Conservation (phyloP, 1,139 yeast genomes). For the Hyphopichia fennica region DNA sequence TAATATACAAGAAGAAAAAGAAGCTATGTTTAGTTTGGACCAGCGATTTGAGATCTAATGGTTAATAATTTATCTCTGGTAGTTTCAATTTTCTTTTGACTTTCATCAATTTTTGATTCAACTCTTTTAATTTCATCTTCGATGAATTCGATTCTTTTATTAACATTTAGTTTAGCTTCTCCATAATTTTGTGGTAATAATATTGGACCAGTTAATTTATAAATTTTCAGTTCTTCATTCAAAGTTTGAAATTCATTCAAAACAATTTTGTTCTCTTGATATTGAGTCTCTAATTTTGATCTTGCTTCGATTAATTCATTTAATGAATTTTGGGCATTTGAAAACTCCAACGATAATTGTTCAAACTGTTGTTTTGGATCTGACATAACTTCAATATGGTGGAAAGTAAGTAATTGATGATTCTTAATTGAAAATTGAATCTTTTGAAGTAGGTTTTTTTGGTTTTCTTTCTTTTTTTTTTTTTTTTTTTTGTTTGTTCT, state of each 20-base stretch:
- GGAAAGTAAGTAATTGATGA: not conserved
- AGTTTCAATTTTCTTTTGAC: slow-evolving; percentile 51
- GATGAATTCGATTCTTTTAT: slow-evolving; percentile 86
- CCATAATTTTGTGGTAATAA: slow-evolving; percentile 80
- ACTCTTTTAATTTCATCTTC: slow-evolving; percentile 70
- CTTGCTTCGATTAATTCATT: slow-evolving; percentile 58
- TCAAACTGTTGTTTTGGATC: slow-evolving; percentile 38
- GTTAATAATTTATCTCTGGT: slow-evolving; percentile 50
- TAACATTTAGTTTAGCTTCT: slow-evolving; percentile 83
- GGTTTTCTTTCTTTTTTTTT: too few relatives aligned
- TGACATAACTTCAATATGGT: slow-evolving; percentile 19
- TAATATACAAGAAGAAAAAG: not conserved
- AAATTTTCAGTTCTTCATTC: slow-evolving; percentile 65
- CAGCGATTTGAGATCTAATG: slow-evolving; percentile 30
- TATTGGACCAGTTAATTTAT: slow-evolving; percentile 89
- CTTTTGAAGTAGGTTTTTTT: too few relatives aligned
- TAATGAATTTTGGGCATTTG: slow-evolving; percentile 32
- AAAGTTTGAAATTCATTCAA: slow-evolving; percentile 70
- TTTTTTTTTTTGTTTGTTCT: too few relatives aligned
- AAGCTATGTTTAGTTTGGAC: not conserved
- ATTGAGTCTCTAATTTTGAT: slow-evolving; percentile 73
- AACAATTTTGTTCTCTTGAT: slow-evolving; percentile 92
- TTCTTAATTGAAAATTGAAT: too few relatives aligned
- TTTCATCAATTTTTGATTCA: slow-evolving; percentile 54
- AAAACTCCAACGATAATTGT: slow-evolving; percentile 39